Evolutionary conservation across 208 protist genomes (phyloP), one percentile per base, ranked within the genome.

Genomic region (Angomonas ambiguus): DNA sequence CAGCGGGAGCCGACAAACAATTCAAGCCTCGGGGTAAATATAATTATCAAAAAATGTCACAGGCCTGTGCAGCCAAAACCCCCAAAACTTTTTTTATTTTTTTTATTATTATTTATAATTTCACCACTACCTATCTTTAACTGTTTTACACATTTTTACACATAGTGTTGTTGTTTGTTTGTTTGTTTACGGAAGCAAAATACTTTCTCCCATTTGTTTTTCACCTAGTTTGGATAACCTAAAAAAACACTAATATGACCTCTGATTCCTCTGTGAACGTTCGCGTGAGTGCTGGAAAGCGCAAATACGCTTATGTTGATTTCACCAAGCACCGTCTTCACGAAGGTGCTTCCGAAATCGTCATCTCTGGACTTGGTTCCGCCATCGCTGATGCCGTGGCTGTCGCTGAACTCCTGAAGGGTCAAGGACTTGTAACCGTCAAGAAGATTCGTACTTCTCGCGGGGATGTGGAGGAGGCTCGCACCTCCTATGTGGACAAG

Each of bases 301-400:
- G 83, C 56, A 91, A 92, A 68, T 95, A 88, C 68, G 72, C 71
- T 11, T 95, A 93, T 55, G 86, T 88, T 5, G 86, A 95, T 73
- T 92, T 78, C 64, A 73, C 80, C 1, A 95, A 95, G 79, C 84
- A 91, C 74, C 89, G 84, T 49, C 74, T 95, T 65, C 71, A 88
- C 66, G 85, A 91, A 60, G 86, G 86, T 38, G 77, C 69, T 34
- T 60, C 75, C 11, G 79, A 87, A 60, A 69, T 95, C 34, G 71
- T 80, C 35, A 82, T 95, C 62, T 92, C 89, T 51, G 89, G 80
- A 35, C 80, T 95, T 49, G 89, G 89, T 41, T 78, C 76, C 60
- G 86, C 89, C 55, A 92, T 95, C 59, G 77, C 89, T 10, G 85
- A 92, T 68, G 89, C 89, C 51, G 89, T 95, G 25, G 85, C 89